Evolutionary conservation across 805 yeast species (phyloP), one percentile per base, ranked within the genome.

Genomic region (Phaffomyces thermotolerans): DNA sequence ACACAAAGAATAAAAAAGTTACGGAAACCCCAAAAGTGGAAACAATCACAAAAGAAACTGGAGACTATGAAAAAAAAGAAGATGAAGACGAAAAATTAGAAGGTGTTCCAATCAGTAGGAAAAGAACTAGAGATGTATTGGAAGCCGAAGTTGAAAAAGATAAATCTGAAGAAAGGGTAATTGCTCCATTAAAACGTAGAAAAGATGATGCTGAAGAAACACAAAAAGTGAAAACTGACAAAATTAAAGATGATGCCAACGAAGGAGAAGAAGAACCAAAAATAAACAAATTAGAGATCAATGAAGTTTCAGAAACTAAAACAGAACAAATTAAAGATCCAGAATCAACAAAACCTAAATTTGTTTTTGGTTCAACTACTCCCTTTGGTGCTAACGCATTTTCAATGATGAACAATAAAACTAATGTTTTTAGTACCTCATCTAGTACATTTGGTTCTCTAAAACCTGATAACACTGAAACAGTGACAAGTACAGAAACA

Each of bases 351-450:
- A 58, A 60, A 43, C 72, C 78, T 20, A 71, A 69, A 50, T 76
- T 73, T 58, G 78, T 76, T 1, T 79, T 79, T 65, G 84, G 84
- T 9, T 63, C 78, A 1, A 57, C 72, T 3, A 68, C 81, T 0
- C 54, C 68, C 22, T 77, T 78, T 56, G 79, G 80, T 10, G 52
- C 59, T 12, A 45, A 59, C 29, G 69, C 70, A 3, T 69, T 69
- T 40, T 60, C 67, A 1, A 49, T 63, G 51, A 45, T 64, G 37
- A 53, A 57, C 8, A 51, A 54, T 20, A 51, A 42, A 33, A 61
- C 57, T 36, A 64, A 60, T 41, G 67, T 66, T 0, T 69, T 71
- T 48, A 77, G 73, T 4, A 57, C 48, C 8, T 31, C 56, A 8
- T 33, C 39, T 18, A 8, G 42, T 13, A 12, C 36, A 12, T 27